Evolutionary conservation across 306 rosid species (phyloP).

Genomic region (Lupinus albus): DNA sequence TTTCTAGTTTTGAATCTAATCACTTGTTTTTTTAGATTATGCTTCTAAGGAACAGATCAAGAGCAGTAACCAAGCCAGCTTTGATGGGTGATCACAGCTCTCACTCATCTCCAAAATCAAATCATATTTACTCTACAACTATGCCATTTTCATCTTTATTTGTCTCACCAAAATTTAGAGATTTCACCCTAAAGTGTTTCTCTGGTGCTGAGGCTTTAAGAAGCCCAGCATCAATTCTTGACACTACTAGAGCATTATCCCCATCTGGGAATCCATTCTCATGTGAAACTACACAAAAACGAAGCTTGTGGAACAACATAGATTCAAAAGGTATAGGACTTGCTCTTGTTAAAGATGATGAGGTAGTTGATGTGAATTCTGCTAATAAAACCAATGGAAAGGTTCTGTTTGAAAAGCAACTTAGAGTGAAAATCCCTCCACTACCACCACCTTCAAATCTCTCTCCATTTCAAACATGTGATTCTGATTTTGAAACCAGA

Average conservation of each 20-base stretch:
- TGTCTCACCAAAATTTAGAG: constrained; percentile 65
- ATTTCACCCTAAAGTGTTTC: constrained; percentile 53
- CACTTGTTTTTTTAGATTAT: constrained; percentile 39
- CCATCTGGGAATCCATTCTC: constrained; percentile 54
- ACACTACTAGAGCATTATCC: constrained; percentile 49
- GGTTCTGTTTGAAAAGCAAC: constrained; percentile 62
- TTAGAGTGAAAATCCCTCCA: constrained; percentile 66
- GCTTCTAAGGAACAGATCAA: constrained; percentile 79
- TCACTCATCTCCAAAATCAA: constrained; percentile 49
- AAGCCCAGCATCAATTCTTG: constrained; percentile 83
- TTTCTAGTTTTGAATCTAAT: constrained; percentile 15
- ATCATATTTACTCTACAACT: constrained; percentile 39
- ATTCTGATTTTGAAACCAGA: constrained; percentile 46
- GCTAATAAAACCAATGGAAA: constrained; percentile 37
- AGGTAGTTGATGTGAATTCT: constrained; percentile 21
- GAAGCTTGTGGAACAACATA: constrained; percentile 45
- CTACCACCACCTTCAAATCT: constrained; percentile 27
- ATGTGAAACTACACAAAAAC: constrained; percentile 43
- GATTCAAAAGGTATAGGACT: constrained; percentile 62
- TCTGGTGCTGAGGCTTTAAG: constrained; percentile 51
- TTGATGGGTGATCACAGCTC: constrained; percentile 77
- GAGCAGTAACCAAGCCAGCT: constrained; percentile 74
- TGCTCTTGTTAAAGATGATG: constrained; percentile 58
- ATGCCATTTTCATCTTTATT: constrained; percentile 60
- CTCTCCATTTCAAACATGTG: constrained; percentile 34